Evolutionary conservation across 208 protist species (phyloP), one percentile per base, ranked within the genome.

Genomic region (Acanthamoeba lenticulata): DNA sequence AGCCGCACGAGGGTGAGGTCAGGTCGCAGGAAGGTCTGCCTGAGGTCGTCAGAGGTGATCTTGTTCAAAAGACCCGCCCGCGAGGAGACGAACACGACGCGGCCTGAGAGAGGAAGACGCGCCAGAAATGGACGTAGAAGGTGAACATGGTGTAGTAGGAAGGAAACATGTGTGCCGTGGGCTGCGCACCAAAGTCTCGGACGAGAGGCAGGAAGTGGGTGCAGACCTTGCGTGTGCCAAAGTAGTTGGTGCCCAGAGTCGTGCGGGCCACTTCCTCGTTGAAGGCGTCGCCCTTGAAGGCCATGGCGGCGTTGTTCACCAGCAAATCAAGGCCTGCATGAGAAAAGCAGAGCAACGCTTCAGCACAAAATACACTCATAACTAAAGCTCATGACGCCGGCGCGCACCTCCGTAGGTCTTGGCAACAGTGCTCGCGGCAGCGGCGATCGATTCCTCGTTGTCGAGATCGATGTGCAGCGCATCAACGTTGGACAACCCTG

Each of bases 281-380:
- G 47, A 91, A 91, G 85, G 85, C 49, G 47, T 91, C 49, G 17
- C 85, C 85, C 52, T 91, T 91, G 55, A 32, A 91, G 24, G 85
- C 85, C 55, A 91, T 91, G n/a, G 47, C 85, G 19, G 85, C 85
- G 52, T 91, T 91, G 85, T 91, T 91, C 27, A 91, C 42, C 85
- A 91, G 38, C 34, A 91, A 11, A 36, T 91, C 85, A 6, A 85
- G 38, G 2, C 62, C 62, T 72, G 62, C 57, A 67, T 7, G 57
- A 32, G 5, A 40, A 40, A 72, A 32, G 19, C n/a, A 7, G 38
- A 32, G 7, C 24, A 67, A 67, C 57, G 15, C 57, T 67, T 72
- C 13, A 15, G n/a, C 2, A 72, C 11, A 60, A 60, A 60, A n/a
- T 60, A 24, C 15, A 60, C 27, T 6, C 27, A 27, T 60, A 60